phyloP scores from a whole-genome alignment of 2,329 filamentous ascomycete genomes.

The Aspergillus tanneri region DNA sequence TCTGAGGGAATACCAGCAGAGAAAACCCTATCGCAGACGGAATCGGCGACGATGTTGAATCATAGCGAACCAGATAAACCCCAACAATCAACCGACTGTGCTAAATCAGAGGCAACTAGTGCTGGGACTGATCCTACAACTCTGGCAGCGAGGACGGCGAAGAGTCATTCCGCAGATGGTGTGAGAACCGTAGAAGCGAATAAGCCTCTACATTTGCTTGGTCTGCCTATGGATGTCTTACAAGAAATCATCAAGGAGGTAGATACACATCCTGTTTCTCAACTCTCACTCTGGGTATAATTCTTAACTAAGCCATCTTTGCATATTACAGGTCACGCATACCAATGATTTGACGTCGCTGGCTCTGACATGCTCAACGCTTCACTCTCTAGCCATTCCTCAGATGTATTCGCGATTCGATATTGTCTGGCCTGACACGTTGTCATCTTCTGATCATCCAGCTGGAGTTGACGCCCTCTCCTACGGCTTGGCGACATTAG shows the following conservation, averaged over 20 bases:
- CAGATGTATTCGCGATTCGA: conserved; percentile 83
- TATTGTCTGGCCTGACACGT: conserved; percentile 80
- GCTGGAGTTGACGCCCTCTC: conserved; percentile 79
- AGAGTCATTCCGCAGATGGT: neutral
- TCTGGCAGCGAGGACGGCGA: conserved; percentile 1
- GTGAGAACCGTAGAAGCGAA: conserved; percentile 26
- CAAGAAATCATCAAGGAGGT: conserved; percentile 78
- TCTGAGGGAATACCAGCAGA: conserved; percentile 17
- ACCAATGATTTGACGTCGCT: conserved; percentile 79
- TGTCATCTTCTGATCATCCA: conserved; percentile 62
- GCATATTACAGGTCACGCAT: conserved; percentile 62
- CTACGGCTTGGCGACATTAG: conserved; percentile 76
- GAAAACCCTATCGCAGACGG: conserved; percentile 10
- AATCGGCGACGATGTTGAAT: neutral
- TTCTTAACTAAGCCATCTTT: neutral
- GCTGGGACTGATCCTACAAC: neutral
- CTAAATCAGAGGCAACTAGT: neutral
- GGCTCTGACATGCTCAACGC: conserved; percentile 72
- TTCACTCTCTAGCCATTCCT: conserved; percentile 72
- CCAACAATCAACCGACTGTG: neutral
- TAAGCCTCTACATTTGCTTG: conserved; percentile 64
- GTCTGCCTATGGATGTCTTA: conserved; percentile 74
- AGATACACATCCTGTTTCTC: conserved; percentile 14
- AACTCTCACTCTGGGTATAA: neutral
- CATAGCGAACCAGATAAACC: neutral